phyloP scores from a whole-genome alignment of 192 early-diverging fungal genomes.

The Coemansia sp. region DNA sequence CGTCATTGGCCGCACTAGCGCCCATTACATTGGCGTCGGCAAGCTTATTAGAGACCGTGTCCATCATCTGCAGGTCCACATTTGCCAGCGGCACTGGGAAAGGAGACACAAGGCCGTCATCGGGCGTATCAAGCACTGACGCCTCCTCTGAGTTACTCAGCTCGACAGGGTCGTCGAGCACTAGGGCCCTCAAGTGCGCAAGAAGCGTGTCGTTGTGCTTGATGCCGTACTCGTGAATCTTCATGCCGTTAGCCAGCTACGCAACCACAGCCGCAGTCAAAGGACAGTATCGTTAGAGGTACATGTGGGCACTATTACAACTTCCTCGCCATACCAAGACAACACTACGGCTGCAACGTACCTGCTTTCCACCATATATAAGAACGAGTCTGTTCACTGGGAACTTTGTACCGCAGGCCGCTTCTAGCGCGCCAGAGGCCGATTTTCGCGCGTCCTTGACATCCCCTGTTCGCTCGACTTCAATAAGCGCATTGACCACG shows the following conservation, averaged over 20 bases:
- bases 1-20: too few relatives aligned
- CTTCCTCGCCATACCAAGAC: too few relatives aligned
- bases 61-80: not conserved
- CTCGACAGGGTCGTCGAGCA: not conserved
- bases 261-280: too few relatives aligned
- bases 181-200: slow-evolving; percentile 12
- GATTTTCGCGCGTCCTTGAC: slow-evolving; percentile 15
- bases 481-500: slow-evolving; percentile 4
- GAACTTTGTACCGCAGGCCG: not conserved
- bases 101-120: not conserved
- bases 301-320: too few relatives aligned
- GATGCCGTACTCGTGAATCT: slow-evolving; percentile 47
- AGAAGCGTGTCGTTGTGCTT: slow-evolving; percentile 34
- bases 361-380: slow-evolving; percentile 51
- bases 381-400: slow-evolving; percentile 15
- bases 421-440: slow-evolving; percentile 5
- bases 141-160: not conserved
- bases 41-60: not conserved
- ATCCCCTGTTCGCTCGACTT: slow-evolving; percentile 17
- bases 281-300: too few relatives aligned
- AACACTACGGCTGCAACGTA: too few relatives aligned
- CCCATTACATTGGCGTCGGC: not conserved
- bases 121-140: not conserved
- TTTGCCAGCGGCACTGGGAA: not conserved
- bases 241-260: slow-evolving; percentile 45